Base-by-base conservation (phyloP, 2,329 filamentous ascomycete species). In the Huntiella omanensis region DNA sequence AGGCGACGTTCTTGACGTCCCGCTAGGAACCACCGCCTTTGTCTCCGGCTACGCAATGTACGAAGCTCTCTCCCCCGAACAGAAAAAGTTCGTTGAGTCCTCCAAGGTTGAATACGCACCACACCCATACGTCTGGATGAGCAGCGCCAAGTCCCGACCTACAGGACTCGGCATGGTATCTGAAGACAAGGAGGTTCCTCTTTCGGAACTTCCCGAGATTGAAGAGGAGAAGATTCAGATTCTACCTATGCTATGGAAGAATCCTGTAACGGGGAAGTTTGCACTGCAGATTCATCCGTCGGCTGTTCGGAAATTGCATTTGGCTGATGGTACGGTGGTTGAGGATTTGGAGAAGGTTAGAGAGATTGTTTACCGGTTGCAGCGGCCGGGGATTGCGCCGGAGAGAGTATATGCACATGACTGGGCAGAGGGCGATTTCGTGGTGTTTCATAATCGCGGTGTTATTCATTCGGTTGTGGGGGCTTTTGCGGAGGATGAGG, bases 101-200 rank as follows among this genome's bases (percentile, higher is more conserved):
- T 79, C 78, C 15, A 73, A 67, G 49, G 70, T 84, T 40, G 80
- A 86, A 60, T 87, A 87, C 56, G 80, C 81, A 0, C 69, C 82
- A 2, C 82, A 87, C 54, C 82, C 82, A 4, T 87, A 87, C 59
- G 74, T 87, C 51, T 88, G 82, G 82, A 87, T 87, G 79, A 75
- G 70, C 49, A 58, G 65, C 17, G 78, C 81, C 40, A 74, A 72
- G 54, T 77, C 79, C 35, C 73, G 72, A 12, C 65, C 78, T 5
- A 73, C 76, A 43, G 83, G 82, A 0, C 70, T 87, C 0, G 83
- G 82, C n/a, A 62, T 87, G 48, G 63, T 80, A 19, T 79, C 75
- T 0, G 75, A 83, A 49, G 70, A 65, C 40, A 67, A 69, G 33
- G 82, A 87, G 55, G 64, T 85, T 1, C 58, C 73, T 0, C 44